Evolutionary conservation across 352 stramenopile species (phyloP).

Genomic region (Phytopythium vexans): DNA sequence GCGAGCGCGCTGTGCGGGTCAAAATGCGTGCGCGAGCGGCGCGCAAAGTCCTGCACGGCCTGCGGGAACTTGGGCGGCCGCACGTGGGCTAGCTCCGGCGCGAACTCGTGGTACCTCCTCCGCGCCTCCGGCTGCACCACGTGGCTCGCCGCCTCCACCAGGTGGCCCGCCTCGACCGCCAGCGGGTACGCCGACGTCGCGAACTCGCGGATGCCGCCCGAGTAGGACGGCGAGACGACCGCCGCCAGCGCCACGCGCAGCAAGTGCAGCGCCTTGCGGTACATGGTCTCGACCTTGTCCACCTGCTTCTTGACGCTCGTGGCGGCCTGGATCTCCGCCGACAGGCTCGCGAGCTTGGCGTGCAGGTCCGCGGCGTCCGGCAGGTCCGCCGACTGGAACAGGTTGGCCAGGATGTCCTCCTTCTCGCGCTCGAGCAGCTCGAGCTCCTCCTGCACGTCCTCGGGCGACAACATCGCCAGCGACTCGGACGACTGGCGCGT

Average conservation of each 20-base stretch:
- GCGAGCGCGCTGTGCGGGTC: conserved; percentile 54
- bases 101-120: conserved; percentile 67
- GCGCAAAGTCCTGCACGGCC: conserved; percentile 56
- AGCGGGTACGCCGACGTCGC: conserved; percentile 66
- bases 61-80: conserved; percentile 62
- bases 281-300: conserved; percentile 62
- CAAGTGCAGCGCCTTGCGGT: conserved; percentile 70
- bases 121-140: conserved; percentile 75
- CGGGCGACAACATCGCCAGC: conserved; percentile 8
- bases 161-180: conserved; percentile 67
- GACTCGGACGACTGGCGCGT: too few species aligned
- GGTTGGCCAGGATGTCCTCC: conserved; percentile 63
- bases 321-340: conserved; percentile 76
- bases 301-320: conserved; percentile 76
- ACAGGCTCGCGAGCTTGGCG: conserved; percentile 64
- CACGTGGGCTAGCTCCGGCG: conserved; percentile 44
- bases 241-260: conserved; percentile 67
- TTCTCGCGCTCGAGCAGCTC: conserved; percentile 63
- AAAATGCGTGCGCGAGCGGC: conserved; percentile 43
- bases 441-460: conserved; percentile 59
- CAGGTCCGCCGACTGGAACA: conserved; percentile 55
- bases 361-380: conserved; percentile 71
- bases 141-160: conserved; percentile 67
- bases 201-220: conserved; percentile 73
- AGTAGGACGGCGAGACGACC: conserved; percentile 71